Base-by-base conservation (phyloP, 2,329 filamentous ascomycete genomes). In the Aspergillus melleus region DNA sequence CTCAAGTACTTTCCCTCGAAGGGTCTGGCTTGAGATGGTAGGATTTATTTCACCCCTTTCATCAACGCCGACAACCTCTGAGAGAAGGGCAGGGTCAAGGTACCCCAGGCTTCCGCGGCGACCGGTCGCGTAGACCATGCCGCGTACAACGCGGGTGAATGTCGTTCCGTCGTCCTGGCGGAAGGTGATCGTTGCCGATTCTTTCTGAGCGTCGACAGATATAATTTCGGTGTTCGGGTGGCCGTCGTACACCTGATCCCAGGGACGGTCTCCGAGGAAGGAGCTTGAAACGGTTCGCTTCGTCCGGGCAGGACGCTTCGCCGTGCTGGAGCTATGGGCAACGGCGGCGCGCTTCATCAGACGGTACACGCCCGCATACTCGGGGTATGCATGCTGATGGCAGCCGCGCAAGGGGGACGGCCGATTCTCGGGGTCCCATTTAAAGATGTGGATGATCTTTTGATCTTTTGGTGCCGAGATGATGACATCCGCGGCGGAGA, bases 401-500 rank as follows among this genome's bases (percentile, higher is more conserved):
- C 85, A 87, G 42, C 81, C 80, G 20, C 82, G 81, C 12, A 88
- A 72, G 2, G 85, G 85, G 0, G 84, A 86, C 0, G 84, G 84
- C 19, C 79, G 77, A 5, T 75, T 77, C 9, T 84, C 77, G 0
- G 84, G 83, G n/a, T 79, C 77, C 85, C 85, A 88, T 68, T 83
- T 83, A 70, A 82, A 88, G 55, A 86, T 69, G 65, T 88, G 85
- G n/a, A 87, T 72, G 49, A 88, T 80, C 55, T 78, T 82, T 51
- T 81, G 81, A n/a, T 74, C 66, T 14, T 76, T 70, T 29, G 80
- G 75, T 20, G 81, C 77, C 6, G 84, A 86, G 44, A 86, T 82
- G 53, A 87, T 86, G 3, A 83, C 76, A 72, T 88, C 85, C 26
- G 85, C 85, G 2, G 85, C 85, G 2, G 84, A 85, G 70, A 87